These are phyloP conservation scores for Somion occarium DNA, from an alignment of 1,284 basidiomycete genomes.

Conservation along the genomic window DNA sequence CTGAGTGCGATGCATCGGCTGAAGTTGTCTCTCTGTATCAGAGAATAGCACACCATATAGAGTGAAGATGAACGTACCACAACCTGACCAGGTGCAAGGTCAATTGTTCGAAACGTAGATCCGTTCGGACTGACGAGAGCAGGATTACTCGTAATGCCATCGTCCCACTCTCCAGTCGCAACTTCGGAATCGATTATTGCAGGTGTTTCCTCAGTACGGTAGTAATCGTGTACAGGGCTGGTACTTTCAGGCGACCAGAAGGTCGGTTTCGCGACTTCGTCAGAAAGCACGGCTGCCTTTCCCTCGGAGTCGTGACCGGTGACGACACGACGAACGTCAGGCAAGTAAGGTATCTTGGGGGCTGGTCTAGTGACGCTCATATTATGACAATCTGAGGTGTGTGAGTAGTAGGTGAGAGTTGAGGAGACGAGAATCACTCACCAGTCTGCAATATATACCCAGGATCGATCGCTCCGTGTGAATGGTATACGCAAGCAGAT, in stretches of 20 bases:
- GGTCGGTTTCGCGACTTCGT: conserved; percentile 10
- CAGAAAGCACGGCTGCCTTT: conserved; percentile 15
- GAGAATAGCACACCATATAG: too few species aligned
- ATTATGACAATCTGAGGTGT: not conserved
- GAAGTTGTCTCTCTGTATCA: not conserved
- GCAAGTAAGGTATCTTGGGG: not conserved
- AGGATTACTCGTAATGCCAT: conserved; percentile 12
- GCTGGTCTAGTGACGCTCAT: not conserved
- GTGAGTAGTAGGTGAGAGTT: not conserved
- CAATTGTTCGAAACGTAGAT: conserved; percentile 15
- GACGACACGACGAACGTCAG: conserved; percentile 4
- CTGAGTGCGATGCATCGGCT: conserved; percentile 19
- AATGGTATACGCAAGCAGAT: not conserved
- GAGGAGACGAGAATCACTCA: not conserved
- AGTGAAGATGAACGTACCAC: conserved; percentile 7
- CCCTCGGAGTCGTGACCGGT: conserved; percentile 5
- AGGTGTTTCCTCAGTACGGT: conserved; percentile 13
- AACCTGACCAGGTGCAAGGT: conserved; percentile 16
- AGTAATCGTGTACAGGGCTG: conserved; percentile 14
- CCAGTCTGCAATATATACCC: too few species aligned
- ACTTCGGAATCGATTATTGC: conserved; percentile 17
- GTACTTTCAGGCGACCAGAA: conserved; percentile 11
- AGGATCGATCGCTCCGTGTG: not conserved
- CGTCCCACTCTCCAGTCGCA: conserved; percentile 14
- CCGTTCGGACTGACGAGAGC: conserved; percentile 12